Evolutionary conservation across 768 basidiomycete species (phyloP).

Genomic region (Boletus vinaceobasis): DNA sequence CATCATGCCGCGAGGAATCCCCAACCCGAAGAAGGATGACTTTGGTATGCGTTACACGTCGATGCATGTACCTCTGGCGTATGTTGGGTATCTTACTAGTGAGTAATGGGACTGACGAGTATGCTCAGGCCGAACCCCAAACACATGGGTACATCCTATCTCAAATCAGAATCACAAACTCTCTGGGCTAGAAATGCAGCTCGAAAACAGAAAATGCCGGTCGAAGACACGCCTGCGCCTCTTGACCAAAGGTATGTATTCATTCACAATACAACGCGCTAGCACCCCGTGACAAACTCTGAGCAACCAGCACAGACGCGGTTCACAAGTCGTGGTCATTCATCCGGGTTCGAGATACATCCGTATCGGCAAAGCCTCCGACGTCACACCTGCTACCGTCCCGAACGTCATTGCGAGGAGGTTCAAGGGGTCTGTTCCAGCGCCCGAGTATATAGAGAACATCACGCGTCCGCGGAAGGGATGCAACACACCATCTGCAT

Average conservation of each 20-base stretch:
- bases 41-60: slow-evolving; percentile 77
- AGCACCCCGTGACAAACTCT: slow-evolving; percentile 25
- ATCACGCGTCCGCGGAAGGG: slow-evolving; percentile 54
- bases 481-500: slow-evolving; percentile 19
- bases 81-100: slow-evolving; percentile 22
- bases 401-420: slow-evolving; percentile 74
- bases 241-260: slow-evolving; percentile 46
- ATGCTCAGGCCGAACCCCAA: slow-evolving; percentile 68
- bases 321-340: slow-evolving; percentile 74
- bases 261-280: slow-evolving; percentile 3
- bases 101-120: slow-evolving; percentile 11
- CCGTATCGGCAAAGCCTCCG: slow-evolving; percentile 73
- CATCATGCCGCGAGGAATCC: slow-evolving; percentile 76
- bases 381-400: slow-evolving; percentile 65
- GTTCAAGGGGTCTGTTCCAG: slow-evolving; percentile 43
- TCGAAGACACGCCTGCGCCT: slow-evolving; percentile 37
- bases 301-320: slow-evolving; percentile 50
- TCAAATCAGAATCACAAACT: slow-evolving; percentile 72
- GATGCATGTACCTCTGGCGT: slow-evolving; percentile 79
- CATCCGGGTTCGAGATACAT: slow-evolving; percentile 75
- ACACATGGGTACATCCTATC: slow-evolving; percentile 71
- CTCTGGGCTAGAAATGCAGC: slow-evolving; percentile 69
- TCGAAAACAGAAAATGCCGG: slow-evolving; percentile 45
- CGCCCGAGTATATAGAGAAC: slow-evolving; percentile 43
- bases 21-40: slow-evolving; percentile 78